These are phyloP conservation scores for Podaxis carcinomalis DNA, from an alignment of 768 basidiomycete species.

Conservation along the genomic window DNA sequence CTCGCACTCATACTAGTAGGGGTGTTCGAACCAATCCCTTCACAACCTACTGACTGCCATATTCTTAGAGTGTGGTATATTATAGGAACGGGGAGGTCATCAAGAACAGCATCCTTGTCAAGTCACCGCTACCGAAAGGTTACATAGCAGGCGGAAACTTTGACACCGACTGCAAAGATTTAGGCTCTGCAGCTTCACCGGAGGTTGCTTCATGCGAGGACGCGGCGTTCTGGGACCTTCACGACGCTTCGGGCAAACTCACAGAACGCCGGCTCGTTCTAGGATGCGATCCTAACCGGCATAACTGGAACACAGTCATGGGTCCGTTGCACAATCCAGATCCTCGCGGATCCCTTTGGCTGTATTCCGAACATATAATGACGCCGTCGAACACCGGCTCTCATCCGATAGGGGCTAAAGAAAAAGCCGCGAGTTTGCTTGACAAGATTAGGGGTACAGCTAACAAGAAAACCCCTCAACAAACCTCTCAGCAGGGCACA, in stretches of 20 bases:
- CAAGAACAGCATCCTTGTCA: slow-evolving; percentile 36
- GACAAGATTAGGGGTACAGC: slow-evolving; percentile 8
- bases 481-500: not conserved
- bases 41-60: not conserved
- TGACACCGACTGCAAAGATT: slow-evolving; percentile 37
- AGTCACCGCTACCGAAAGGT: slow-evolving; percentile 40
- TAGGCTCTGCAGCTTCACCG: slow-evolving; percentile 27
- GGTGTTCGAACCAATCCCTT: not conserved
- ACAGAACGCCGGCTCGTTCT: slow-evolving; percentile 41
- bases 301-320: slow-evolving; percentile 75
- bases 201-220: slow-evolving; percentile 60
- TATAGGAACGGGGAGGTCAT: slow-evolving; percentile 41
- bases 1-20: slow-evolving; percentile 1
- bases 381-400: slow-evolving; percentile 12
- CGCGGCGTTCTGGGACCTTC: slow-evolving; percentile 59
- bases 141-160: slow-evolving; percentile 52
- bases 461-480: not conserved
- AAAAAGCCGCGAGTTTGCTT: slow-evolving; percentile 13
- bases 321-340: slow-evolving; percentile 60
- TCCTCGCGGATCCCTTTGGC: slow-evolving; percentile 59
- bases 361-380: slow-evolving; percentile 30
- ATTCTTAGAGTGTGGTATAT: slow-evolving; percentile 33
- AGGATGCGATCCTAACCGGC: slow-evolving; percentile 52
- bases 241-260: slow-evolving; percentile 32
- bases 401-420: not conserved